phyloP scores from a whole-genome alignment of 305 asterid species.

The Solanum hybrid region DNA sequence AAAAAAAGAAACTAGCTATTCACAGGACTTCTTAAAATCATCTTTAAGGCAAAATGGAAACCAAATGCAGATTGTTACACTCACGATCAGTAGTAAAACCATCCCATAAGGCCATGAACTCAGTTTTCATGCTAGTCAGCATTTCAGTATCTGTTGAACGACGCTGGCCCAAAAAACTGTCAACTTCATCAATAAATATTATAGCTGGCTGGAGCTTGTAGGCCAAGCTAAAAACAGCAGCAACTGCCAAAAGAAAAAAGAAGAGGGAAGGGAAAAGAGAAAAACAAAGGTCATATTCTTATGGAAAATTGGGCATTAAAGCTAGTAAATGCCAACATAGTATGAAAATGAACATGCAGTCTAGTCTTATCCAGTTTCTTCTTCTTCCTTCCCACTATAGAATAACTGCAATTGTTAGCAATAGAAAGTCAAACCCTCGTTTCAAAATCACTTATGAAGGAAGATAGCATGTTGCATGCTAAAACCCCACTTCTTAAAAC shows the following conservation, averaged over 20 bases:
- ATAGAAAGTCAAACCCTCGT: background rate
- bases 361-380: background rate
- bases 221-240: conserved; percentile 87
- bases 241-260: conserved; percentile 36
- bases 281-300: background rate
- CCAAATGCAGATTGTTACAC: conserved; percentile 11
- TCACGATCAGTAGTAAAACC: conserved; percentile 87
- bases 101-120: conserved; percentile 95
- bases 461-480: background rate
- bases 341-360: background rate
- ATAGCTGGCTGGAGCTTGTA: conserved; percentile 89
- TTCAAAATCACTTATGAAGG: background rate
- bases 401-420: background rate
- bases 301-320: background rate
- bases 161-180: conserved; percentile 82
- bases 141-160: conserved; percentile 66
- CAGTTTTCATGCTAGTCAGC: conserved; percentile 75
- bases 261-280: conserved; percentile 2
- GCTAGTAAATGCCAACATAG: background rate
- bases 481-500: background rate
- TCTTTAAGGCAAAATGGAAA: background rate
- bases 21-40: background rate
- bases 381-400: background rate
- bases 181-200: conserved; percentile 84
- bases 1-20: conserved; percentile 1